Conservation (phyloP, 495 filamentous ascomycete genomes). For the Schizothecium vesticola region DNA sequence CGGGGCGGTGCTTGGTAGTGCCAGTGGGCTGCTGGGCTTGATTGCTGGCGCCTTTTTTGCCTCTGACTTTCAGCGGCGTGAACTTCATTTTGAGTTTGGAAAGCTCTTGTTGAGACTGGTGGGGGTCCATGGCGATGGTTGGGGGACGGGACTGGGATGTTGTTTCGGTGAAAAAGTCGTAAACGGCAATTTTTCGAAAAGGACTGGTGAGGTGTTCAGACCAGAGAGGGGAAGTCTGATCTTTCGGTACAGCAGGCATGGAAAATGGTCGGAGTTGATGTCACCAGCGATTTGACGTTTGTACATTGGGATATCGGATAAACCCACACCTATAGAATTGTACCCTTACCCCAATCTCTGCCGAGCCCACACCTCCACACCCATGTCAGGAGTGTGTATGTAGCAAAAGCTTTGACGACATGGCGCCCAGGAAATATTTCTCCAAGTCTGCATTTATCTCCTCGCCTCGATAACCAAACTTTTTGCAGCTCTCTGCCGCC, state of each 20-base stretch:
- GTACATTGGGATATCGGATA: background rate
- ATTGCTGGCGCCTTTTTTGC: constrained; percentile 17
- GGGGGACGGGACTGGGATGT: background rate
- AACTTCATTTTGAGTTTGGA: constrained; percentile 10
- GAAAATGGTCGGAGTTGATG: background rate
- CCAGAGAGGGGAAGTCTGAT: background rate
- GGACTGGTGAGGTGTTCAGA: background rate
- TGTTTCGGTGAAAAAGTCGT: background rate
- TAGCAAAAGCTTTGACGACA: background rate
- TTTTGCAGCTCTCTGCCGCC: background rate
- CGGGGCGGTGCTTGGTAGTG: background rate
- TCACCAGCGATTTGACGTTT: background rate
- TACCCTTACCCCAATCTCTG: background rate
- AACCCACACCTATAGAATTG: background rate
- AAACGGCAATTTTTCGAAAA: background rate
- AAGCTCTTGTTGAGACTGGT: background rate
- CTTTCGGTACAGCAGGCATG: background rate
- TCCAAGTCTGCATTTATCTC: background rate
- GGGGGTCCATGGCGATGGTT: background rate
- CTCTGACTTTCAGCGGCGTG: constrained; percentile 24
- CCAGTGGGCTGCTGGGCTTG: constrained; percentile 17
- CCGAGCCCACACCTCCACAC: background rate
- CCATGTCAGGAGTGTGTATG: background rate
- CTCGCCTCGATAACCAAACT: background rate
- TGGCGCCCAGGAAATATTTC: background rate